These are phyloP conservation scores for Diaporthe ampelina DNA, from an alignment of 2,329 filamentous ascomycete genomes.

Conservation along the genomic window DNA sequence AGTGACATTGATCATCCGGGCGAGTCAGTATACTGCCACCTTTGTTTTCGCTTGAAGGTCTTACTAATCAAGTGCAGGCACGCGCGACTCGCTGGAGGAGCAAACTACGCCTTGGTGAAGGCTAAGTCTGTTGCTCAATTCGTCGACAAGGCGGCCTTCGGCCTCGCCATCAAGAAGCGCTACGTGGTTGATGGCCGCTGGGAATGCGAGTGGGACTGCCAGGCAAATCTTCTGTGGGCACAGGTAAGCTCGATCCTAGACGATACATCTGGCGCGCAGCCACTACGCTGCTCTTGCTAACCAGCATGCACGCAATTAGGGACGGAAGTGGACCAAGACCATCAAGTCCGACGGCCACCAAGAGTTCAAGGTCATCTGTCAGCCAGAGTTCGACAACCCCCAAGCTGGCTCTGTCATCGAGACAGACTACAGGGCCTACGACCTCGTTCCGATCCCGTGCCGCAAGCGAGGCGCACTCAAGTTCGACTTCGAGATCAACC, in stretches of 20 bases:
- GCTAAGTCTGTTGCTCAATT: constrained; percentile 7
- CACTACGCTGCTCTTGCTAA: not conserved
- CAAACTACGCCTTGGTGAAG: not conserved
- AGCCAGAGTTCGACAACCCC: not conserved
- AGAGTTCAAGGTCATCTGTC: constrained; percentile 11
- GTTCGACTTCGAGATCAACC: not conserved
- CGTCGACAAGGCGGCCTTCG: not conserved
- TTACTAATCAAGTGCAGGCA: not conserved
- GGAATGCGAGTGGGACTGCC: not conserved
- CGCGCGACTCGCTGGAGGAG: not conserved
- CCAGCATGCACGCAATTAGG: not conserved
- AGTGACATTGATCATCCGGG: not conserved
- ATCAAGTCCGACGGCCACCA: not conserved
- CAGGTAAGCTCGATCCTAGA: not conserved
- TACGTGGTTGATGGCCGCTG: not conserved
- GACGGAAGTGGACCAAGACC: not conserved
- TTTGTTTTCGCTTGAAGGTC: rapidly evolving
- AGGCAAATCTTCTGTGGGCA: not conserved
- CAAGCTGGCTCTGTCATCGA: not conserved
- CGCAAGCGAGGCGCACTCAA: not conserved
- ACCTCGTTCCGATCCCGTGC: not conserved
- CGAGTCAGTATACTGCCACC: not conserved
- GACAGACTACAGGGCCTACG: not conserved
- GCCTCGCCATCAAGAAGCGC: not conserved
- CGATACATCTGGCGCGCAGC: not conserved